Base-by-base conservation (phyloP, 2,329 filamentous ascomycete species). In the Aspergillus niger region DNA sequence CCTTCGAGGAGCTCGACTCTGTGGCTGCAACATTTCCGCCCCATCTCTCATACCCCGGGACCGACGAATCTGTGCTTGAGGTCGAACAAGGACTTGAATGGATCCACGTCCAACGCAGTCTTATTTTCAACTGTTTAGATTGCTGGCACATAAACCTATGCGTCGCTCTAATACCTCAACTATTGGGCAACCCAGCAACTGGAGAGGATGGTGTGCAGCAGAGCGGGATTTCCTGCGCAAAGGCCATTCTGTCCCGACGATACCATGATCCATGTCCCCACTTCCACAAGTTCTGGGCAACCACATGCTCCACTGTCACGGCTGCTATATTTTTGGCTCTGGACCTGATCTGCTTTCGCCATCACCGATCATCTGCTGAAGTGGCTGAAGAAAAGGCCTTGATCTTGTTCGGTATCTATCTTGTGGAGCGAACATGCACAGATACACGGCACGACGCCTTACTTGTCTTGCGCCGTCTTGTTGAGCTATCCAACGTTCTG, bases 241-340 rank as follows among this genome's bases (percentile, higher is more conserved):
- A 30, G 15, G 15, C 38, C 2, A 55, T 44, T 15, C 39, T 55
- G n/a, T 38, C 36, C 1, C 39, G 52, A 5, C n/a, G 52, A 43
- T 55, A 55, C n/a, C 36, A 44, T 22, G 52, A 55, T n/a, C 52
- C 52, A 15, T 30, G 22, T 15, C 38, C 52, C 17, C 24, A 55
- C 20, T 55, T 44, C 5, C 52, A 55, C 10, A 55, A 55, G 22
- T 55, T 55, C 38, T 55, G 52, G 52, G 38, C 52, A 17, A 39
- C 43, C 0, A 43, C 52, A 17, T 55, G 52, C 17, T 55, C 38
- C 22, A 43, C 39, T 3, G 52, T 55, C 4, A 24, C 52, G 10
- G 52, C 52, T n/a, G 52, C 32, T 38, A 55, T 43, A 38, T 55
- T 55, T 20, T 38, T 55, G 8, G 39, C 38, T n/a, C 52, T 55